These are phyloP conservation scores for Brassica napus DNA, from an alignment of 345 rosid genomes.

Conservation along the genomic window DNA sequence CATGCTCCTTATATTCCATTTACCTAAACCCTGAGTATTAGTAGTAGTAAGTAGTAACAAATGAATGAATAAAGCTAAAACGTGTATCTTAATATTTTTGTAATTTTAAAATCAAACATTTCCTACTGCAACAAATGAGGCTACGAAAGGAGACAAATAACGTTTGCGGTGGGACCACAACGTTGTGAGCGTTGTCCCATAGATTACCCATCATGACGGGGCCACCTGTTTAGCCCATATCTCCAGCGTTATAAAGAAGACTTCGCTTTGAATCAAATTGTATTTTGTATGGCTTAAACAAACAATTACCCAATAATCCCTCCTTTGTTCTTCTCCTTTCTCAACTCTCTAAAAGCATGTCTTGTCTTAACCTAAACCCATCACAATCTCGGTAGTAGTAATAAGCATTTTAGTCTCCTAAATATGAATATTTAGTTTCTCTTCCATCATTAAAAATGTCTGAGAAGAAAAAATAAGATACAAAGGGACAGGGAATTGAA, in stretches of 20 bases:
- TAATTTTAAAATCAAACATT: no score
- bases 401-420: neutral
- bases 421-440: neutral
- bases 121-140: constrained; percentile 21
- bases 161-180: constrained; percentile 29
- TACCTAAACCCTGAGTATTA: no score
- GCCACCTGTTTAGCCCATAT: constrained; percentile 40
- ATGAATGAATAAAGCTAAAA: no score
- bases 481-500: constrained; percentile 30
- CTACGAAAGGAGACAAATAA: constrained; percentile 30
- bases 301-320: neutral
- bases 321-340: constrained; percentile 1
- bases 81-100: no score
- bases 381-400: neutral
- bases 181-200: constrained; percentile 33
- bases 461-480: neutral
- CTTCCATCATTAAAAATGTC: neutral
- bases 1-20: neutral
- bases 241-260: constrained; percentile 19
- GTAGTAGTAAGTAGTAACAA: no score
- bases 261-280: neutral
- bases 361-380: constrained; percentile 28
- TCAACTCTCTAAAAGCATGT: neutral
- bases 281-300: constrained; percentile 6
- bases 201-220: constrained; percentile 38